Evolutionary conservation across 2,329 filamentous ascomycete genomes (phyloP).

Genomic region (Penicillium fuscoglaucum): DNA sequence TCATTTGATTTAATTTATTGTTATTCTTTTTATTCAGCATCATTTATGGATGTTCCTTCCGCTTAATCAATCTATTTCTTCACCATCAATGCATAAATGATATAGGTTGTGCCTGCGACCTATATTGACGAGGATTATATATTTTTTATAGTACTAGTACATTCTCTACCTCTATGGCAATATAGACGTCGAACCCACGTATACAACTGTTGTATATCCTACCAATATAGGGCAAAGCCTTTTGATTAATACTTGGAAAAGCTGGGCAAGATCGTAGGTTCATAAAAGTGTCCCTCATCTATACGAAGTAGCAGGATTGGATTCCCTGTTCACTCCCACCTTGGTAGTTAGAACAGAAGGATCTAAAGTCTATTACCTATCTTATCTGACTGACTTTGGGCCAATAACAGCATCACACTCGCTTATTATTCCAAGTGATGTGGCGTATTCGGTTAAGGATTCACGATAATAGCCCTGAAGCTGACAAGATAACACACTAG

Average conservation of each 20-base stretch:
- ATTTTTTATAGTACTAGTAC: not conserved
- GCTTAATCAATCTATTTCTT: not conserved
- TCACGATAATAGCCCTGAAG: not conserved
- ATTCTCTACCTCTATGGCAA: not conserved
- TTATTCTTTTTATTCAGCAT: no score
- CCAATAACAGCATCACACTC: not conserved
- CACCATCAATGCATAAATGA: not conserved
- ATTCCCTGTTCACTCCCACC: not conserved
- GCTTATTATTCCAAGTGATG: not conserved
- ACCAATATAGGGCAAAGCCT: not conserved
- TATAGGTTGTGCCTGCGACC: not conserved
- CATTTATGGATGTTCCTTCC: no score
- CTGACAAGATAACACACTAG: not conserved
- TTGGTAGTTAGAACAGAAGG: not conserved
- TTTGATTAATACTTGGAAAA: not conserved
- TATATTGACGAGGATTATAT: not conserved
- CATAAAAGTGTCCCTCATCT: not conserved
- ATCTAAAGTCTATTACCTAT: not conserved
- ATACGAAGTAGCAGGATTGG: not conserved
- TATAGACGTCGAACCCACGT: not conserved
- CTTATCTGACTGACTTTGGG: not conserved
- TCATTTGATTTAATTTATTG: no score
- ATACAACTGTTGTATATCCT: not conserved
- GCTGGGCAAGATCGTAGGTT: not conserved
- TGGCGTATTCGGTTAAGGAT: not conserved